These are phyloP conservation scores for Epichloe typhina DNA, from an alignment of 2,329 filamentous ascomycete species.

Conservation along the genomic window DNA sequence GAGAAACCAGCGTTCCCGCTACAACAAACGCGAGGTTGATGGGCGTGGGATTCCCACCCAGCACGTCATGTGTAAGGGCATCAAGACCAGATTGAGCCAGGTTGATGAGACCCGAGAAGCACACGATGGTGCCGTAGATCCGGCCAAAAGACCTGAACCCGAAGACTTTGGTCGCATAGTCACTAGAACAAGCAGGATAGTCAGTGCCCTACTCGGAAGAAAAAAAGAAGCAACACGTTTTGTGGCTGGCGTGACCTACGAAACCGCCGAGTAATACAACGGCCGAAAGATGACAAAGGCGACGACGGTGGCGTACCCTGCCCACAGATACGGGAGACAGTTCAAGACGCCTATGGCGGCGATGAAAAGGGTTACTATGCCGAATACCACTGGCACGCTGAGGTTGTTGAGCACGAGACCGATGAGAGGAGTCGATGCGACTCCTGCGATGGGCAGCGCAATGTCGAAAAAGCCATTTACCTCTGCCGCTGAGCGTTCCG, in stretches of 20 bases:
- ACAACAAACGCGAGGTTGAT: slow-evolving; percentile 47
- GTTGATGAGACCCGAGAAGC: slow-evolving; percentile 57
- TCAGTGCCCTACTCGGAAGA: background rate
- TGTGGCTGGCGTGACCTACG: slow-evolving; percentile 21
- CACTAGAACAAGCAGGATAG: slow-evolving; percentile 21
- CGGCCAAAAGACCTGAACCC: slow-evolving; percentile 71
- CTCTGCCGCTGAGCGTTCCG: slow-evolving; percentile 22
- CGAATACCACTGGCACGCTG: slow-evolving; percentile 46
- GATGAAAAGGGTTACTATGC: slow-evolving; percentile 44
- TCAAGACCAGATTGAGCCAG: slow-evolving; percentile 60
- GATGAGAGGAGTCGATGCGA: slow-evolving; percentile 58
- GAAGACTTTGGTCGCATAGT: slow-evolving; percentile 70
- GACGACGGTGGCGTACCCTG: slow-evolving; percentile 52
- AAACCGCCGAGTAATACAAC: slow-evolving; percentile 65
- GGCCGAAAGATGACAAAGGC: slow-evolving; percentile 62
- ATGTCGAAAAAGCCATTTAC: slow-evolving; percentile 31
- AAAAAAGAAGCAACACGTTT: background rate
- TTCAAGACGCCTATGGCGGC: slow-evolving; percentile 48
- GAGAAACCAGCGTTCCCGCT: slow-evolving; percentile 25
- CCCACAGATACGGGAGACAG: slow-evolving; percentile 46
- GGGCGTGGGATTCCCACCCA: slow-evolving; percentile 48
- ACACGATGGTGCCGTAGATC: slow-evolving; percentile 65
- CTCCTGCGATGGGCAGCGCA: slow-evolving; percentile 53
- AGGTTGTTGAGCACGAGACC: slow-evolving; percentile 54
- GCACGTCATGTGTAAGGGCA: slow-evolving; percentile 38